Evolutionary conservation across 768 basidiomycete species (phyloP), one percentile per base, ranked within the genome.

Genomic region (Calocybe gangraenosa): DNA sequence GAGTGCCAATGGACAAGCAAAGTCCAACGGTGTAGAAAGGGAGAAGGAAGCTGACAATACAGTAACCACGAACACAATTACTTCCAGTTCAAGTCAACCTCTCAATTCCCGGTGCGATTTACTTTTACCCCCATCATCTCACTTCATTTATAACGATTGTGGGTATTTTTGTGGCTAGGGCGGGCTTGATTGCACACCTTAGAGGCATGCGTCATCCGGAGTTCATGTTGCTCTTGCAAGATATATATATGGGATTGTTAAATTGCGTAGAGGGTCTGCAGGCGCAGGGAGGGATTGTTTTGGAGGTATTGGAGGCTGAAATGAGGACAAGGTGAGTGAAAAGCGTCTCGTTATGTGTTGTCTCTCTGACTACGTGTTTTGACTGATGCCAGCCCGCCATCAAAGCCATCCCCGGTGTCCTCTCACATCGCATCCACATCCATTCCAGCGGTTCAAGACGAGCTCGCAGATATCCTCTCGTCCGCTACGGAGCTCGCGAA

Each of bases 401-500:
- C 49, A 19, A 25, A 33, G 19, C 44, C 40, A 17, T n/a, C 35
- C 28, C 23, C 20, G 1, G 11, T 31, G 11, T 11, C 49, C 3
- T 6, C 60, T n/a, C 61, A 69, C 2, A 61, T 78, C 32, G 59
- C 74, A 43, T 33, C 44, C 22, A 37, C 44, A 7, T 37, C 42
- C 19, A 15, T 28, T 0, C 55, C 71, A 23, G 66, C 71, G 17
- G 52, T 81, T 23, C 74, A 77, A 45, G 81, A 83, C 48, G 90
- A 93, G 41, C 65, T 93, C 8, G 60, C 71, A 7, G 92, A 94
- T 52, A 81, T 88, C 35, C 68, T 96, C 30, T 78, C 83, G 2
- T 83, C 90, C 0, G 78, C 84, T 0, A 80, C 90, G 17, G 95
- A 97, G 58, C 76, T 95, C 3, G 82, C 90, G 7, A 92, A 96